phyloP scores from a whole-genome alignment of 129 eudicot species.

The Logfia minima region DNA sequence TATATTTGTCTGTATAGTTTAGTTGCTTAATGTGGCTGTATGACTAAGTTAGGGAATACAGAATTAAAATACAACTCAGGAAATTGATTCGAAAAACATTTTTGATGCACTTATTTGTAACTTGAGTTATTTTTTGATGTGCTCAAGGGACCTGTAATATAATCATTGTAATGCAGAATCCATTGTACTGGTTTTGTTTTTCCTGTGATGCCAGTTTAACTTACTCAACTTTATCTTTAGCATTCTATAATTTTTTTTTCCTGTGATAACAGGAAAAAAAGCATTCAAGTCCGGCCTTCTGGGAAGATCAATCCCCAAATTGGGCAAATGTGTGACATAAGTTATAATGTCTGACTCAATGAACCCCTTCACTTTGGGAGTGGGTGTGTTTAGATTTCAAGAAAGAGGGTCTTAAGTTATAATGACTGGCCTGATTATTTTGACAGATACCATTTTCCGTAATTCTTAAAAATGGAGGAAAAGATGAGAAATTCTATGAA shows the following conservation, averaged over 20 bases:
- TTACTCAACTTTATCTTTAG: background rate
- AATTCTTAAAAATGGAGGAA: slow-evolving; percentile 49
- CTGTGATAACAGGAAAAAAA: slow-evolving; percentile 48
- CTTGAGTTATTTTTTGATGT: background rate
- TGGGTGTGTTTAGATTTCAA: background rate
- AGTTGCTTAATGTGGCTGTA: background rate
- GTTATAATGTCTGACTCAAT: too few species aligned
- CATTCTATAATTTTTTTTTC: background rate
- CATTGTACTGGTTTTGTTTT: slow-evolving; percentile 2
- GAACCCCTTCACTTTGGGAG: background rate
- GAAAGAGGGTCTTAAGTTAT: background rate
- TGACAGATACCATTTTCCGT: slow-evolving; percentile 76
- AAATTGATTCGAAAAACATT: background rate
- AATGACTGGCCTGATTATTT: background rate
- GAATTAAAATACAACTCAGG: background rate
- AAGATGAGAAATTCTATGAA: slow-evolving; percentile 60
- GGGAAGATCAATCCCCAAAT: slow-evolving; percentile 51
- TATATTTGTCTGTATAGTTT: slow-evolving; percentile 1
- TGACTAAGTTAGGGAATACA: background rate
- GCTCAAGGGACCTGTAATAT: slow-evolving; percentile 19
- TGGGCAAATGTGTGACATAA: background rate
- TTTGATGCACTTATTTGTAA: background rate
- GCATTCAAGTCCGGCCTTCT: slow-evolving; percentile 48
- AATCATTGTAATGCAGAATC: slow-evolving; percentile 7
- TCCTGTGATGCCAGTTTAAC: background rate